Evolutionary conservation across 2,329 filamentous ascomycete species (phyloP).

Genomic region (Didymella segeticola): DNA sequence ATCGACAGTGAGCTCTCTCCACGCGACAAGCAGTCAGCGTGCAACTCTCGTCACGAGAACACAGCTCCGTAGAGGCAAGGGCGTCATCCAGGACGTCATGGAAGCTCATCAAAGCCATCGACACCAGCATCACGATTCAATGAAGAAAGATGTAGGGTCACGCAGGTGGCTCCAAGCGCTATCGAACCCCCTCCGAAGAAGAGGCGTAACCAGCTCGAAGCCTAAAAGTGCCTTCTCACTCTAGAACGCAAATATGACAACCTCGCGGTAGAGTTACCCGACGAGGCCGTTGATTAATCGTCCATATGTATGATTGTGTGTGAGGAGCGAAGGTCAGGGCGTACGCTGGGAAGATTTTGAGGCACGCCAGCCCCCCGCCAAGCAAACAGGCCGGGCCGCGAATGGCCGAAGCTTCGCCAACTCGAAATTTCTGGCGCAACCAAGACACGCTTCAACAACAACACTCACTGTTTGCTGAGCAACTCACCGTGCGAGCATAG

Average conservation of each 20-base stretch:
- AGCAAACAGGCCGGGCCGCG: constrained; percentile 23
- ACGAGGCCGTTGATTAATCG: constrained; percentile 55
- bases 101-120: too few species aligned
- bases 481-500: background rate
- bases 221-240: constrained; percentile 48
- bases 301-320: constrained; percentile 53
- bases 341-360: constrained; percentile 28
- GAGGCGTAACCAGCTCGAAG: constrained; percentile 37
- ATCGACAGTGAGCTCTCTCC: too few species aligned
- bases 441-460: background rate
- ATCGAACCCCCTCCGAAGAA: constrained; percentile 31
- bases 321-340: constrained; percentile 29
- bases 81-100: too few species aligned
- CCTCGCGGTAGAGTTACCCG: constrained; percentile 44
- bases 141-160: constrained; percentile 41
- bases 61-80: too few species aligned
- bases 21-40: too few species aligned
- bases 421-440: background rate
- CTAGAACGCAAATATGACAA: constrained; percentile 57
- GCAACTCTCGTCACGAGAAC: too few species aligned
- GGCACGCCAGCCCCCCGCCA: constrained; percentile 24
- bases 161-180: constrained; percentile 48
- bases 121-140: background rate
- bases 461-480: background rate
- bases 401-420: too few species aligned